Evolutionary conservation across 352 stramenopile species (phyloP).

Genomic region (Phytophthora sojae): DNA sequence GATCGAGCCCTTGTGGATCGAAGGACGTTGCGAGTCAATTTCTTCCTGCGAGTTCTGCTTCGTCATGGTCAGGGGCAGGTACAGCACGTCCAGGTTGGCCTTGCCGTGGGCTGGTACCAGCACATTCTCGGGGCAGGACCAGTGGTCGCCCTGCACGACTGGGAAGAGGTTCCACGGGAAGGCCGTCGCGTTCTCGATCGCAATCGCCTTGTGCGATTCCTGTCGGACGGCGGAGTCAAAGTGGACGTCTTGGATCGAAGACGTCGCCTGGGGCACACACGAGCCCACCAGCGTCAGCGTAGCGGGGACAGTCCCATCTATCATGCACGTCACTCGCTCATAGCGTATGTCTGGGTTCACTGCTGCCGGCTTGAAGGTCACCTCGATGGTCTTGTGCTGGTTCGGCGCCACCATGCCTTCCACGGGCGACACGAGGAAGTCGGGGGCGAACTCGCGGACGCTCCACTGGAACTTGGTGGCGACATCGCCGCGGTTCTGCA

Average conservation of each 20-base stretch:
- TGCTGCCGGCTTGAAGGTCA: constrained; percentile 86
- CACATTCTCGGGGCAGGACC: constrained; percentile 85
- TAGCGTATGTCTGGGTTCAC: constrained; percentile 91
- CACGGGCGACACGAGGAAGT: constrained; percentile 84
- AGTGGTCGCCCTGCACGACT: constrained; percentile 89
- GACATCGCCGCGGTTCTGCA: constrained; percentile 94
- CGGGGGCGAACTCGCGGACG: constrained; percentile 64
- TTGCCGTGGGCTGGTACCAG: constrained; percentile 77
- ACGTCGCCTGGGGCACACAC: constrained; percentile 89
- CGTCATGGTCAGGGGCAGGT: constrained; percentile 91
- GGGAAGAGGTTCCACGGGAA: constrained; percentile 89
- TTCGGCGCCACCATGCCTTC: constrained; percentile 88
- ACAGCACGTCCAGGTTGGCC: constrained; percentile 72
- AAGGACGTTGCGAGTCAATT: constrained; percentile 41
- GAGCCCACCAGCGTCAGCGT: constrained; percentile 80
- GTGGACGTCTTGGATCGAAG: constrained; percentile 87
- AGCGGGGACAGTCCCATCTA: constrained; percentile 70
- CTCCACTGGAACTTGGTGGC: constrained; percentile 91
- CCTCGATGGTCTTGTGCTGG: constrained; percentile 89
- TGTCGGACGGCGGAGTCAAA: constrained; percentile 90
- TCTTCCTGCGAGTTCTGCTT: constrained; percentile 31
- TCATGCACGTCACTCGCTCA: constrained; percentile 73
- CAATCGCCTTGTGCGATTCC: constrained; percentile 59
- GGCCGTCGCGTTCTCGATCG: constrained; percentile 84
- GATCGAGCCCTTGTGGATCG: constrained; percentile 79